These are phyloP conservation scores for Candida alai DNA, from an alignment of 805 yeast genomes.

Conservation along the genomic window DNA sequence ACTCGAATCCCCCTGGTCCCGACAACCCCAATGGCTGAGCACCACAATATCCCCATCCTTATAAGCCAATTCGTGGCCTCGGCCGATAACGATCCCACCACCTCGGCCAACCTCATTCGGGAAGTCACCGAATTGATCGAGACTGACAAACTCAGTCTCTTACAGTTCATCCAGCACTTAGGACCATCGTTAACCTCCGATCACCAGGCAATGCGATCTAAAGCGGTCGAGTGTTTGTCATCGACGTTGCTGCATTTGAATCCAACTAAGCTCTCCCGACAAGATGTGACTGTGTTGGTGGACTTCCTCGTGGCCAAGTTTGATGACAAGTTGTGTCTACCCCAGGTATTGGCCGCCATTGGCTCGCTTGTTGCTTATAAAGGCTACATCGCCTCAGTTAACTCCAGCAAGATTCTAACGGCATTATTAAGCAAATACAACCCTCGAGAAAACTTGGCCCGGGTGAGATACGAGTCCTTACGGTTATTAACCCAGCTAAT, in stretches of 20 bases:
- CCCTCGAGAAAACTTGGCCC: slow-evolving; percentile 57
- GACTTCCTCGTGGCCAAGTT: slow-evolving; percentile 64
- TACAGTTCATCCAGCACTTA: slow-evolving; percentile 53
- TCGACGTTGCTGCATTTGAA: slow-evolving; percentile 25
- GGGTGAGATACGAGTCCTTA: slow-evolving; percentile 59
- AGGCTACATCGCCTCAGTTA: slow-evolving; percentile 26
- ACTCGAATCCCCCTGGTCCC: no score
- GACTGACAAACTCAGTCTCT: slow-evolving; percentile 28
- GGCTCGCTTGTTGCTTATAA: slow-evolving; percentile 45
- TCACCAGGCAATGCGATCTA: slow-evolving; percentile 48
- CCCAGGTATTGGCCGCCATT: slow-evolving; percentile 53
- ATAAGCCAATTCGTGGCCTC: slow-evolving; percentile 37
- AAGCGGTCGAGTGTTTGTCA: slow-evolving; percentile 41
- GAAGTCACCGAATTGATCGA: slow-evolving; percentile 23
- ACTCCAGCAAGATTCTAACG: slow-evolving; percentile 34
- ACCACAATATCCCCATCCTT: slow-evolving; percentile 22
- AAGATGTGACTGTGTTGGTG: slow-evolving; percentile 47
- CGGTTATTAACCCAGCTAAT: no score
- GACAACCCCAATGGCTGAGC: slow-evolving; percentile 7
- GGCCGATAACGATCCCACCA: slow-evolving; percentile 5
- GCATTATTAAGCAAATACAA: slow-evolving; percentile 41
- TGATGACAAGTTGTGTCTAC: slow-evolving; percentile 56
- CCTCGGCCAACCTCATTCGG: slow-evolving; percentile 13
- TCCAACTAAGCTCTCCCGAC: slow-evolving; percentile 29
- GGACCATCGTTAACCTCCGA: slow-evolving; percentile 65